Evolutionary conservation across 495 filamentous ascomycete species (phyloP).

Genomic region (Sabuloglossum arenarium): DNA sequence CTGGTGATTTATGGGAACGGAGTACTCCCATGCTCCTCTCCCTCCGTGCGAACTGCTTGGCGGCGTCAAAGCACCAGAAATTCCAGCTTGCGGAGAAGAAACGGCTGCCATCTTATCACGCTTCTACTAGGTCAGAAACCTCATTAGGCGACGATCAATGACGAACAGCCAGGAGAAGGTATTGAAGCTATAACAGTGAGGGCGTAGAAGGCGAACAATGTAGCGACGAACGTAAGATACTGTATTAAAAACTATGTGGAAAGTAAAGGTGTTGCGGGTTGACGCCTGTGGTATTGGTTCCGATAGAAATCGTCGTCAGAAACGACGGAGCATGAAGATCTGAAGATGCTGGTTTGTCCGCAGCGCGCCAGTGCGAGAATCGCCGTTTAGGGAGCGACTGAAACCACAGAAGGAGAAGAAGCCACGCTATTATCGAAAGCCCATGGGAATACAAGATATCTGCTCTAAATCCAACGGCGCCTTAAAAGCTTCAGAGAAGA

Average conservation of each 20-base stretch:
- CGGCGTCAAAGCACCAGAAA: slow-evolving; percentile 23
- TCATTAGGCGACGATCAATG: not conserved
- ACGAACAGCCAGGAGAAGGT: too few species aligned
- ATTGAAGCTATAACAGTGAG: not conserved
- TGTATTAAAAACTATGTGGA: not conserved
- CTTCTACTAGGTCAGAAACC: not conserved
- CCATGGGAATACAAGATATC: not conserved
- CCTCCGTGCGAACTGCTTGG: slow-evolving; percentile 29
- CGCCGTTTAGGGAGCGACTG: slow-evolving; percentile 1
- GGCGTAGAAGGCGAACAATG: not conserved
- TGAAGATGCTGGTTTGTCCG: not conserved
- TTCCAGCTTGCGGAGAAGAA: not conserved
- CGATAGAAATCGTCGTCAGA: not conserved
- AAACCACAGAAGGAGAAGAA: not conserved
- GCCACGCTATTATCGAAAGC: not conserved
- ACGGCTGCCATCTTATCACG: not conserved
- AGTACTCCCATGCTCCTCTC: slow-evolving; percentile 29
- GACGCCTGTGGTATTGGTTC: not conserved
- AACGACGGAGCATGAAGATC: not conserved
- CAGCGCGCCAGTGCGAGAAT: not conserved
- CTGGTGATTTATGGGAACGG: slow-evolving; percentile 17
- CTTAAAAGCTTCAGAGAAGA: not conserved
- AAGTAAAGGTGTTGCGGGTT: not conserved
- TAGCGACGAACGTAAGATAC: not conserved
- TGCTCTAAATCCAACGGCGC: not conserved